Evolutionary conservation across 768 basidiomycete genomes (phyloP).

Genomic region (Hysterangium stoloniferum): DNA sequence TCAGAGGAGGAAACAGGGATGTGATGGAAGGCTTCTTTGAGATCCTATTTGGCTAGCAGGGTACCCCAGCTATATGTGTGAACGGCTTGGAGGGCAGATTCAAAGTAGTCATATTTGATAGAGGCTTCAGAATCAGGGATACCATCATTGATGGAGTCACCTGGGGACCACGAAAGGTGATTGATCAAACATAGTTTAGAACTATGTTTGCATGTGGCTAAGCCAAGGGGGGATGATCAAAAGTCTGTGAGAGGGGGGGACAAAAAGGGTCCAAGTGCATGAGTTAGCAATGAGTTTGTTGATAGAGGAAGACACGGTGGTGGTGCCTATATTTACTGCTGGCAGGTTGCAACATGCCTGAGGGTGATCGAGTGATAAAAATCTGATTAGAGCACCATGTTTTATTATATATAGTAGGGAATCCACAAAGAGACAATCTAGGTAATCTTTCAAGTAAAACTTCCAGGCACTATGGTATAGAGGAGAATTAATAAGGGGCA

Average conservation of each 20-base stretch:
- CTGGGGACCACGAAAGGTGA: constrained; percentile 18
- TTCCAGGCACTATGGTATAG: constrained; percentile 3
- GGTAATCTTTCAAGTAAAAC: constrained; percentile 8
- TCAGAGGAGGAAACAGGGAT: constrained; percentile 25
- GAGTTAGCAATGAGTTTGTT: constrained; percentile 11
- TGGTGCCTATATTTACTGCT: constrained; percentile 13
- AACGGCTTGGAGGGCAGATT: background rate
- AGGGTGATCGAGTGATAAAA: background rate
- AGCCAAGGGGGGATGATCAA: constrained; percentile 17
- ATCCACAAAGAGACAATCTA: constrained; percentile 7
- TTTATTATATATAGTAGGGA: constrained; percentile 11
- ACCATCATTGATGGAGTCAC: constrained; percentile 16
- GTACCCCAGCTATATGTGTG: constrained; percentile 20
- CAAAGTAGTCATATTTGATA: constrained; percentile 26
- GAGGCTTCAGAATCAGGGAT: constrained; percentile 23
- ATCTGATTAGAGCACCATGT: constrained; percentile 8
- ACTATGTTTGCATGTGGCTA: constrained; percentile 15
- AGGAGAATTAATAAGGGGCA: background rate
- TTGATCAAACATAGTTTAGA: constrained; percentile 15
- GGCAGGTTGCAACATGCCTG: constrained; percentile 17
- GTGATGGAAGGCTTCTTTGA: too few relatives aligned
- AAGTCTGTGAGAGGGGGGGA: constrained; percentile 16
- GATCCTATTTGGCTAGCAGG: constrained; percentile 29
- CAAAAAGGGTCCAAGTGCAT: constrained; percentile 16
- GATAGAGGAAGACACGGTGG: constrained; percentile 13